These are phyloP conservation scores for Sporobolus alterniflorus DNA, from an alignment of 202 grass and related monocot species.

Conservation along the genomic window DNA sequence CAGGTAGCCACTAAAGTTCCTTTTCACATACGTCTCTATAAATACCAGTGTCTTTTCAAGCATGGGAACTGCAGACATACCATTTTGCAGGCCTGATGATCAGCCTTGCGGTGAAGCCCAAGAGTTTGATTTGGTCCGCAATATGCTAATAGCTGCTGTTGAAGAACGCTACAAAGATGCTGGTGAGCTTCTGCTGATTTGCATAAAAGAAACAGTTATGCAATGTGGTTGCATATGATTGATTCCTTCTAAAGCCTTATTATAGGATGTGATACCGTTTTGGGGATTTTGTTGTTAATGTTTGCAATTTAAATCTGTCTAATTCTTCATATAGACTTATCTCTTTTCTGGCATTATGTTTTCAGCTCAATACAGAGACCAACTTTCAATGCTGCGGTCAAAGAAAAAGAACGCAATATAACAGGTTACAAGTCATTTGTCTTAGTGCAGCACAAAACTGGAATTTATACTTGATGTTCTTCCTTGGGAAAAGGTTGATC, in stretches of 20 bases:
- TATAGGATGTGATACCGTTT: background rate
- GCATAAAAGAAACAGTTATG: background rate
- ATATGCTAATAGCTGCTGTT: conserved; percentile 85
- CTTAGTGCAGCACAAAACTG: background rate
- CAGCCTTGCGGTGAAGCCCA: conserved; percentile 69
- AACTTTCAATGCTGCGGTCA: conserved; percentile 69
- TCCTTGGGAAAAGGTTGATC: background rate
- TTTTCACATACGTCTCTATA: background rate
- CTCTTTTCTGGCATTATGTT: conserved; percentile 1
- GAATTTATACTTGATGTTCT: background rate
- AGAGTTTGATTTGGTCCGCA: conserved; percentile 83
- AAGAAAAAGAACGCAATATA: conserved; percentile 81
- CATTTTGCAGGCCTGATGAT: conserved; percentile 58
- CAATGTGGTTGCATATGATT: background rate
- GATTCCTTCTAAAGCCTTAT: background rate
- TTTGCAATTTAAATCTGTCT: conserved; percentile 1
- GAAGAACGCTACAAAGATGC: conserved; percentile 98
- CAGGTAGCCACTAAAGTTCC: conserved; percentile 30
- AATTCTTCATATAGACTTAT: conserved; percentile 25
- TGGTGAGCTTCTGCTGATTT: conserved; percentile 50
- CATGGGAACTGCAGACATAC: background rate
- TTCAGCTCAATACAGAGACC: conserved; percentile 91
- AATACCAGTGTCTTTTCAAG: background rate
- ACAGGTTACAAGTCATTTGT: conserved; percentile 9
- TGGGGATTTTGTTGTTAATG: background rate